Conservation (phyloP, 768 basidiomycete genomes). For the Nevesoporus exiguus region DNA sequence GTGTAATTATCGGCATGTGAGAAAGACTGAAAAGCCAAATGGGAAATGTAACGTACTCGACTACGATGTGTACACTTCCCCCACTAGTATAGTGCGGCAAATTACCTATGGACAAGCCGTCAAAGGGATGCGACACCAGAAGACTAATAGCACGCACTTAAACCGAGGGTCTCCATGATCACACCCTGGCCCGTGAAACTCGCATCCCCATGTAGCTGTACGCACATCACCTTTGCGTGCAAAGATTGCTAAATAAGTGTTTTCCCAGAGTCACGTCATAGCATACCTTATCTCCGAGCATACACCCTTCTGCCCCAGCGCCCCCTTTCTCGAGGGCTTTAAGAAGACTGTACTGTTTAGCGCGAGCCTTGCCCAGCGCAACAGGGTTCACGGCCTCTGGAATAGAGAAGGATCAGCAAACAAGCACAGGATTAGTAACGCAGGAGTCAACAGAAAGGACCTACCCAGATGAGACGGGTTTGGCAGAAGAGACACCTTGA, state of each 20-base stretch:
- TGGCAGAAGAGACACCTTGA: constrained; percentile 77
- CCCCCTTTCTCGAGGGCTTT: constrained; percentile 49
- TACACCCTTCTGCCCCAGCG: constrained; percentile 20
- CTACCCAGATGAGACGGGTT: constrained; percentile 76
- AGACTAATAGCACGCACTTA: constrained; percentile 50
- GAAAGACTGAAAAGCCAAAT: neutral
- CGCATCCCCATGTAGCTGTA: constrained; percentile 90
- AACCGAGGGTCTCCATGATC: constrained; percentile 81
- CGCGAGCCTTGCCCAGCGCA: constrained; percentile 85
- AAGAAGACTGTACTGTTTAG: constrained; percentile 82
- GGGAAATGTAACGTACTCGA: constrained; percentile 58
- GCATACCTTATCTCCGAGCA: constrained; percentile 33
- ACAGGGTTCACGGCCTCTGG: constrained; percentile 86
- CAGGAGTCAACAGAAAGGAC: constrained; percentile 3
- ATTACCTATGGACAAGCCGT: constrained; percentile 49
- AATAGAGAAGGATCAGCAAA: neutral
- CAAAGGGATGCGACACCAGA: neutral
- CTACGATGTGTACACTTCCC: constrained; percentile 86
- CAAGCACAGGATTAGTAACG: neutral
- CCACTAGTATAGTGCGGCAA: constrained; percentile 90
- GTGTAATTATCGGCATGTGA: neutral
- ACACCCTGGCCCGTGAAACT: constrained; percentile 90
- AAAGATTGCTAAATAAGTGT: constrained; percentile 9
- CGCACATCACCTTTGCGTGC: constrained; percentile 71
- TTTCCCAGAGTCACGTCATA: neutral